Base-by-base conservation (phyloP, 1,139 yeast species). In the Pichia sp. region DNA sequence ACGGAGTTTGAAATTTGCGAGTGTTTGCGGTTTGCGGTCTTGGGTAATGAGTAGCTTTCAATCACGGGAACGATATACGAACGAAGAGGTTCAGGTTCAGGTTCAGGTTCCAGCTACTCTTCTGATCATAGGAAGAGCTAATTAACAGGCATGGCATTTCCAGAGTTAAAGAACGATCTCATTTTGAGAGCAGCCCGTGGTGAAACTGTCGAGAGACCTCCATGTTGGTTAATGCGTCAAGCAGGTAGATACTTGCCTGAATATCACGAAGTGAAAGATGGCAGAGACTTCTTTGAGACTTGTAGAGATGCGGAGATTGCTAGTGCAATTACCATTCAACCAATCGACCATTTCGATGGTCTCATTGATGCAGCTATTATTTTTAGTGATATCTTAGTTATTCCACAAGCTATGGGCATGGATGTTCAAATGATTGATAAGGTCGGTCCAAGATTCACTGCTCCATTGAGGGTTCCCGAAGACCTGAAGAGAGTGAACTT, bases 381-480 rank as follows among this genome's bases (percentile, higher is more conserved):
- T 43, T 91, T 93, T 63, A 79, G 91, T 54, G 99, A 91, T 59
- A 91, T 91, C 50, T 69, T 91, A 44, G 98, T 91, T 29, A 83
- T 91, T 39, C 99, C 99, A 3, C 98, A 91, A 63, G 98, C 97
- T 6, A 82, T 91, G 88, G 98, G 98, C 15, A 85, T 88, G 81
- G 79, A 74, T 39, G 95, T 91, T 29, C 80, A 84, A 54, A 91
- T 91, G 95, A 66, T 85, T 30, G 98, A 91, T 44, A 94, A 94
- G 34, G 80, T 81, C 45, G 99, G 99, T 1, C 99, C 99, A 2
- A 84, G 81, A 34, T 91, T 91, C 59, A 88, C 86, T 1, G 77
- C 77, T 34, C 99, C 98, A 13, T 66, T 91, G 50, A 75, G 97
- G 56, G 63, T 63, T 2, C 85, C 85, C 5, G 69, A 67, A 34